Evolutionary conservation across 225 moss, liverwort and hornwort species (phyloP).

Genomic region (Marchantia paleacea): DNA sequence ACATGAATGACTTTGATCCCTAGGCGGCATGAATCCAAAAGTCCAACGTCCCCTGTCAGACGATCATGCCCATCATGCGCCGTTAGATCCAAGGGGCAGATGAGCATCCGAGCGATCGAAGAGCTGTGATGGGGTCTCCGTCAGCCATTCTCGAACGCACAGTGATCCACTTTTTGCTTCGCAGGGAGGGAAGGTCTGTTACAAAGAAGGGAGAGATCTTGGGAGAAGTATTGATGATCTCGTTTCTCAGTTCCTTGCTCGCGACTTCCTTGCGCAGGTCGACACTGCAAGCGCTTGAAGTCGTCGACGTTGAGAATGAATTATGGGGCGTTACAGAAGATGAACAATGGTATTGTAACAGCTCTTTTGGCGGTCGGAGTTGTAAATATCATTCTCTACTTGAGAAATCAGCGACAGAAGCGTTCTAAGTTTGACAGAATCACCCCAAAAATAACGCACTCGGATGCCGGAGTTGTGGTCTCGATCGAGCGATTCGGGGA

Average conservation of each 20-base stretch:
- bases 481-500: constrained; percentile 39
- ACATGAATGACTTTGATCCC: background rate
- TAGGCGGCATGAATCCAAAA: background rate
- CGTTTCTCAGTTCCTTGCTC: background rate
- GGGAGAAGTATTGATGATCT: background rate
- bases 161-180: background rate
- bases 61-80: background rate
- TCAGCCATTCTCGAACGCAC: background rate
- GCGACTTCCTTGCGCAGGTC: background rate
- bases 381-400: constrained; percentile 33
- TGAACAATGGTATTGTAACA: constrained; percentile 22
- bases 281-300: constrained; percentile 1
- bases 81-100: background rate
- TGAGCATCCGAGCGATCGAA: background rate
- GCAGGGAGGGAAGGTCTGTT: background rate
- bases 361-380: constrained; percentile 35
- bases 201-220: too few relatives aligned
- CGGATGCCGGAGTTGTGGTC: constrained; percentile 19
- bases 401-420: constrained; percentile 4
- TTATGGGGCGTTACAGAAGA: constrained; percentile 6
- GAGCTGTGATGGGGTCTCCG: background rate
- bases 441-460: constrained; percentile 16
- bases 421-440: constrained; percentile 15
- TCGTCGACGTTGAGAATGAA: constrained; percentile 24
- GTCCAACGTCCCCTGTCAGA: background rate